Percentiles rank a stretch among this genome's conserved stretches.
phyloP scores from a whole-genome alignment of 108 stramenopile species.

The Skeletonema costatum region DNA sequence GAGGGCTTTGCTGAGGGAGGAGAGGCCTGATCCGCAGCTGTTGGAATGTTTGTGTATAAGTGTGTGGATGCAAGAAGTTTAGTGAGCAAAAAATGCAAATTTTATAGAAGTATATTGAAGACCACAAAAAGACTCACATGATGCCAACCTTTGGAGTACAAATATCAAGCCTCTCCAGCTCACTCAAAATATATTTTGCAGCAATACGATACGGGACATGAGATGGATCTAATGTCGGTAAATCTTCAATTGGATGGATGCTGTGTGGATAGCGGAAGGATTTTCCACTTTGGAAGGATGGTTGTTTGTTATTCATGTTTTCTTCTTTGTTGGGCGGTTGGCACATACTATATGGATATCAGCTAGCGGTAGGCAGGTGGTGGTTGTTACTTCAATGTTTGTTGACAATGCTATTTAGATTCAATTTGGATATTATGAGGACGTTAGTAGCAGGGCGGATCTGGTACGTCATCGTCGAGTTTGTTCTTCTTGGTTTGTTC shows the following conservation, averaged over 20 bases:
- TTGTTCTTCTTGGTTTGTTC: too few relatives aligned
- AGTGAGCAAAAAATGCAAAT: not conserved
- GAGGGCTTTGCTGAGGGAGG: conserved; percentile 67
- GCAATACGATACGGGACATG: not conserved
- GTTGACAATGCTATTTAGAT: too few relatives aligned
- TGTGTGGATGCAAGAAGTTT: too few relatives aligned
- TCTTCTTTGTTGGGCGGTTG: not conserved
- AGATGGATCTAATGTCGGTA: not conserved
- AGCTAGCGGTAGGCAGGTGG: too few relatives aligned
- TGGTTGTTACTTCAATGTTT: too few relatives aligned
- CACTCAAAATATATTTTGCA: not conserved
- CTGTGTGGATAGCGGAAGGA: not conserved
- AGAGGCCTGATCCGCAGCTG: conserved; percentile 91
- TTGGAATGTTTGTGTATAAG: not conserved
- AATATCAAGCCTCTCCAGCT: not conserved
- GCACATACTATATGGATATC: not conserved
- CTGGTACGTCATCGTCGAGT: too few relatives aligned
- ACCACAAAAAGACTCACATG: not conserved
- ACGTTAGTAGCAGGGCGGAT: too few relatives aligned
- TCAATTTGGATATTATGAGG: too few relatives aligned
- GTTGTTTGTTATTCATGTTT: not conserved
- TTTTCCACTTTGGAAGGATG: not conserved
- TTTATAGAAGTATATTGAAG: not conserved
- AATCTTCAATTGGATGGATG: not conserved
- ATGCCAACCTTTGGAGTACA: not conserved